A percentile compares a stretch with the other conserved stretches of the same genome.
phyloP scores from a whole-genome alignment of 176 grass and related monocot genomes.

The Secale cereale region DNA sequence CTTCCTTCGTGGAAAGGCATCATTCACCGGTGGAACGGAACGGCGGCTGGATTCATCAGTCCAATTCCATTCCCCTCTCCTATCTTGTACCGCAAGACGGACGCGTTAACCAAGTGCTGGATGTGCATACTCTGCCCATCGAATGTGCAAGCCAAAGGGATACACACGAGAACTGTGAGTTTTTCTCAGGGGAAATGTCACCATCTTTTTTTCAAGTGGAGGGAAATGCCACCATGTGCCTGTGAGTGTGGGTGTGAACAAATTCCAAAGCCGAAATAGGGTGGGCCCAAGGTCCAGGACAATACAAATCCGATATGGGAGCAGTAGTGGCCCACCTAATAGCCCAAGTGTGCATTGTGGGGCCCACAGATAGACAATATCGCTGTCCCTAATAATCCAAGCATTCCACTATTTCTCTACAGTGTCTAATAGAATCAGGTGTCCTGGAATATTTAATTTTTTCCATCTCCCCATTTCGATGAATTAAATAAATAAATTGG shows the following conservation, averaged over 20 bases:
- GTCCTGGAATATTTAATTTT: background rate
- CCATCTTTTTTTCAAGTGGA: too few species aligned
- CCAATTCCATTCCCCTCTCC: too few species aligned
- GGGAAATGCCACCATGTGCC: too few species aligned
- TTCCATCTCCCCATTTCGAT: too few species aligned
- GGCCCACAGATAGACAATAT: background rate
- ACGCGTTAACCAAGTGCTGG: too few species aligned
- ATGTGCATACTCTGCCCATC: too few species aligned
- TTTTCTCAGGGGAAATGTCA: too few species aligned
- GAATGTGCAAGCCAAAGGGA: too few species aligned
- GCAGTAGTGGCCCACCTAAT: background rate
- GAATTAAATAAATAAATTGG: background rate
- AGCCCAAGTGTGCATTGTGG: slow-evolving; percentile 29
- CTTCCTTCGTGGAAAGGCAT: background rate
- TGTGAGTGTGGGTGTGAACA: background rate
- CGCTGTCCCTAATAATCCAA: background rate
- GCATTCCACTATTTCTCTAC: background rate
- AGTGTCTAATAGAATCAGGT: background rate
- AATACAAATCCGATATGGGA: too few species aligned
- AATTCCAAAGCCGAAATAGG: background rate
- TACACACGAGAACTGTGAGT: too few species aligned
- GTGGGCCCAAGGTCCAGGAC: background rate
- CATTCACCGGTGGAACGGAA: background rate
- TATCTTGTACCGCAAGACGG: too few species aligned
- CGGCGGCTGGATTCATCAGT: background rate